phyloP scores from a whole-genome alignment of 2,329 filamentous ascomycete species.

The Capronia epimyces region DNA sequence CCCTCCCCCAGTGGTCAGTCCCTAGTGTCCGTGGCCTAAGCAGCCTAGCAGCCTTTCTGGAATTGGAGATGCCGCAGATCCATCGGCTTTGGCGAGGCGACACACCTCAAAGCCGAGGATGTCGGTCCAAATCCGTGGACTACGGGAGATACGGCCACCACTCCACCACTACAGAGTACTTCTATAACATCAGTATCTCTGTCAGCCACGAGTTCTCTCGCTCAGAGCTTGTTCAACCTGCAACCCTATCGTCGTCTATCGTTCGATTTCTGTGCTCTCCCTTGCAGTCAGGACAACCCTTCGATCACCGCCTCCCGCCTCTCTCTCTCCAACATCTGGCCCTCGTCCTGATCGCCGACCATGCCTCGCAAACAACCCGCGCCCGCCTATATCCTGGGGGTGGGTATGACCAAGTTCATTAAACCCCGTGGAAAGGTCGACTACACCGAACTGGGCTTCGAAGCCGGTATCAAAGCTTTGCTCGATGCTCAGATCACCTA shows the following conservation, averaged over 20 bases:
- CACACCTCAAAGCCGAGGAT: constrained; percentile 4
- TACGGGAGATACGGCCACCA: neutral
- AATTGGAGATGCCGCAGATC: too few species aligned
- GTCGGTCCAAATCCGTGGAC: neutral
- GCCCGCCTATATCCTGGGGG: constrained; percentile 82
- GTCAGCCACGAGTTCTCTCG: too few species aligned
- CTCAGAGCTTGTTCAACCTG: neutral
- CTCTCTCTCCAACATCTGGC: constrained; percentile 25
- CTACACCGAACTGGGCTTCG: constrained; percentile 34
- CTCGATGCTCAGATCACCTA: constrained; percentile 85
- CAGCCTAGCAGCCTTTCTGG: too few species aligned
- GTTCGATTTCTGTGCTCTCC: neutral
- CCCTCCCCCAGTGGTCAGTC: too few species aligned
- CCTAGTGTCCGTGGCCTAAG: too few species aligned
- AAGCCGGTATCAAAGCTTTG: constrained; percentile 35
- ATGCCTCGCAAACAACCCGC: constrained; percentile 51
- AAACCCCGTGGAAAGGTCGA: constrained; percentile 34
- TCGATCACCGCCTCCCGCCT: neutral
- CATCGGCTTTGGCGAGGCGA: neutral
- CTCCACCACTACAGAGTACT: neutral
- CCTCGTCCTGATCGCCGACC: constrained; percentile 25
- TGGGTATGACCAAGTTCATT: constrained; percentile 99
- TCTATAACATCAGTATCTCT: neutral
- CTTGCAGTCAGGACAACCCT: neutral
- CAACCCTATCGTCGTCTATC: neutral